phyloP scores from a whole-genome alignment of 2,329 filamentous ascomycete genomes.

The Colletotrichum liriopes region DNA sequence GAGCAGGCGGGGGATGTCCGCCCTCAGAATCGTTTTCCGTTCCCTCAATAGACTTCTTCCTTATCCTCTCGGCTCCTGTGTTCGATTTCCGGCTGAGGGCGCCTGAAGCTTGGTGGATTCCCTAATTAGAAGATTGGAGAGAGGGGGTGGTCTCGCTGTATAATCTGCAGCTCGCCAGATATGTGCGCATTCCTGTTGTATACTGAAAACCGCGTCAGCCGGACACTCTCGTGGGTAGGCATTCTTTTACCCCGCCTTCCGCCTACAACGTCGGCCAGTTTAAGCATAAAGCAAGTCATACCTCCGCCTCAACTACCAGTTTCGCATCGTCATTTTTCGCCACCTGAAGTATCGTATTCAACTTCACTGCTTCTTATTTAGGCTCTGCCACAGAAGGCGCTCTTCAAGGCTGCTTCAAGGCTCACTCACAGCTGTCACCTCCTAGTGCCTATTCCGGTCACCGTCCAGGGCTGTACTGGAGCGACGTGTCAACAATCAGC shows the following conservation, averaged over 20 bases:
- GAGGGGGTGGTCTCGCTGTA: neutral
- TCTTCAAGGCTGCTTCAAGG: neutral
- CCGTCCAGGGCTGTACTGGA: neutral
- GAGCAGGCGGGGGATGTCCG: neutral
- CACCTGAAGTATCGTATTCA: neutral
- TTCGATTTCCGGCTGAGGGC: neutral
- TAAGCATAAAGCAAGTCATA: neutral
- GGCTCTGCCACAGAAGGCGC: neutral
- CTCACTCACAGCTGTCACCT: neutral
- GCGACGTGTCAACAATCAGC: neutral
- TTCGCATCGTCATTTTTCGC: neutral
- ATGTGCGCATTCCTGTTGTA: too few relatives aligned
- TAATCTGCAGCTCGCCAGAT: neutral
- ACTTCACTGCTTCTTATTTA: neutral
- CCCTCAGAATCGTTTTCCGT: neutral
- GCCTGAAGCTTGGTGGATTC: too few relatives aligned
- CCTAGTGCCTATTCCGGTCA: neutral
- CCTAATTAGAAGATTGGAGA: too few relatives aligned
- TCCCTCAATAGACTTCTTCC: neutral
- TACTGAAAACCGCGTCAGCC: neutral
- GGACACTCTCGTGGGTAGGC: neutral
- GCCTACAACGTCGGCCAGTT: rapidly evolving
- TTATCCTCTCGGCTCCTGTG: too few relatives aligned
- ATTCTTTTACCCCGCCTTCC: neutral
- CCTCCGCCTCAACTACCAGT: neutral